Conservation (phyloP, 768 basidiomycete genomes). For the Hygrocybe coccinea region DNA sequence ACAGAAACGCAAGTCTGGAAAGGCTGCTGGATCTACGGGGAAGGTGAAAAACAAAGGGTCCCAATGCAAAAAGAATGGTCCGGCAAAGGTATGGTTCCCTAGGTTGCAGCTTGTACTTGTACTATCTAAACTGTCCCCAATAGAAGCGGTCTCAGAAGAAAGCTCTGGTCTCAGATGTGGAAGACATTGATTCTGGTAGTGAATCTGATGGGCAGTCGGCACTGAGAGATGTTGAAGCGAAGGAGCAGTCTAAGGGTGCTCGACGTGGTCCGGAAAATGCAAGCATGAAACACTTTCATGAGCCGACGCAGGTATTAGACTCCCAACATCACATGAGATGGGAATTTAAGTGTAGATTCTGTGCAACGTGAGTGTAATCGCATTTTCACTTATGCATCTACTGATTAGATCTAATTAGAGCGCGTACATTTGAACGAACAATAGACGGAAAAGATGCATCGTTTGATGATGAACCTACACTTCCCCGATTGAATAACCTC, state of each 20-base stretch:
- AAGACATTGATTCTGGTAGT: conserved; percentile 3
- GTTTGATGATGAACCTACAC: conserved; percentile 18
- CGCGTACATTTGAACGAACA: conserved; percentile 6
- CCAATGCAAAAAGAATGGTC: too few relatives aligned
- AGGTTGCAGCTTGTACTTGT: too few relatives aligned
- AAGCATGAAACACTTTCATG: conserved; percentile 5
- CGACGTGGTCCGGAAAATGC: conserved; percentile 2
- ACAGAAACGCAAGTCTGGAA: too few relatives aligned
- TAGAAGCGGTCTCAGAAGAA: too few relatives aligned
- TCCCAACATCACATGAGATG: neutral
- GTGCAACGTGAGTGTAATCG: neutral
- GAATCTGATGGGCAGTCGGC: conserved; percentile 11
- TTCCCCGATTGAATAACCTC: conserved; percentile 25
- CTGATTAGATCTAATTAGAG: neutral
- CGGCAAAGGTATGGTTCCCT: too few relatives aligned
- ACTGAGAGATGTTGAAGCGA: neutral
- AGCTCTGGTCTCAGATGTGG: too few relatives aligned
- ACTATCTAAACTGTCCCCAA: too few relatives aligned
- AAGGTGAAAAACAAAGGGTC: too few relatives aligned
- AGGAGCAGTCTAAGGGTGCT: neutral
- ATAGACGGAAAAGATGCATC: conserved; percentile 1
- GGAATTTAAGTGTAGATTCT: conserved; percentile 10
- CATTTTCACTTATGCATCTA: neutral
- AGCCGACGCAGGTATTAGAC: neutral
- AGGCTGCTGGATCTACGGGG: too few relatives aligned